Evolutionary conservation across 495 filamentous ascomycete genomes (phyloP), one percentile per base, ranked within the genome.

Genomic region (Podospora sp.): DNA sequence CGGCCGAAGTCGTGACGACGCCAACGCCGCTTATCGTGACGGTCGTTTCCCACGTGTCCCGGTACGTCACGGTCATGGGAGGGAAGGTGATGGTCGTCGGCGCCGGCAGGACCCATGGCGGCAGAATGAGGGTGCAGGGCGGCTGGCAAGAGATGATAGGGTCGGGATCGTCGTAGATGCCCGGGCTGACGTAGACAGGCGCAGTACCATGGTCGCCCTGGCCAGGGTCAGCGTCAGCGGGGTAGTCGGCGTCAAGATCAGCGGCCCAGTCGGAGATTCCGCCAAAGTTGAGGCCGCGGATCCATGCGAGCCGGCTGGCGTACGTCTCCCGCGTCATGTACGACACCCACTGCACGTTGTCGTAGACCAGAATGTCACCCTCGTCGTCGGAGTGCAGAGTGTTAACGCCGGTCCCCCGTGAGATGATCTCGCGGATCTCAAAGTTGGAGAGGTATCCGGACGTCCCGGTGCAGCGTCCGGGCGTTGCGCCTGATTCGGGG

Each of bases 321-420:
- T 75, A 76, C 58, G 51, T 78, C 1, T 40, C 55, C 25, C 72
- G 49, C 46, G 62, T 71, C 81, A 82, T 82, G 64, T 80, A 84
- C 0, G 72, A 68, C 0, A 81, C 79, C 78, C 79, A 82, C 26
- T 81, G 63, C 4, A 72, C 79, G 20, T 74, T 66, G 55, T 79
- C 70, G 61, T 79, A 83, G n/a, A 82, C 75, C 2, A 82, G 16
- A 18, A 83, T 78, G 63, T 80, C 65, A n/a, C 75, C 78, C 65
- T 77, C 67, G 53, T 63, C 71, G 18, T 21, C 63, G 0, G 60
- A 24, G 51, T 73, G 71, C 51, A 68, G 61, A n/a, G 36, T 68
- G 29, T 62, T 51, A 59, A 59, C 21, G 21, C 11, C 78, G 76
- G 64, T 80, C 76, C 20, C 77, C 36, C 59, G 7, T 7, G 60